phyloP scores from a whole-genome alignment of 106 monocot genomes.

The Chionographis japonica region DNA sequence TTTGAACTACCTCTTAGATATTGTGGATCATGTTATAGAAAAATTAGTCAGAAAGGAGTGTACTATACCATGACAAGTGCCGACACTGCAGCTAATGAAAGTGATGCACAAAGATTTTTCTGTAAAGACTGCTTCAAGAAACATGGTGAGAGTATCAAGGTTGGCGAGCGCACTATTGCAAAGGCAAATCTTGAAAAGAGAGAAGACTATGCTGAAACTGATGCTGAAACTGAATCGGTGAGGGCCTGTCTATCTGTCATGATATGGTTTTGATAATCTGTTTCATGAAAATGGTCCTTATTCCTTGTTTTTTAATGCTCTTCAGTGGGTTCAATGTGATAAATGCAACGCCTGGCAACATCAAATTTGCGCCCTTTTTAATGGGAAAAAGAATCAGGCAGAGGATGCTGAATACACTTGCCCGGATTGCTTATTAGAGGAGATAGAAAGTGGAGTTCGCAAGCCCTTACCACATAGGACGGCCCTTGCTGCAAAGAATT shows the following conservation, averaged over 20 bases:
- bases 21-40: constrained; percentile 45
- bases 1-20: constrained; percentile 52
- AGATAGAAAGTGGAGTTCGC: constrained; percentile 33
- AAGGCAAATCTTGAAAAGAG: constrained; percentile 44
- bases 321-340: constrained; percentile 81
- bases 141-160: constrained; percentile 34
- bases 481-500: constrained; percentile 41
- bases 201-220: constrained; percentile 38
- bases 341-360: constrained; percentile 80
- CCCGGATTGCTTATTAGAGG: constrained; percentile 51
- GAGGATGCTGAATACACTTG: constrained; percentile 49
- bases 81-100: constrained; percentile 6
- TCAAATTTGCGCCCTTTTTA: constrained; percentile 80
- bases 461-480: constrained; percentile 18
- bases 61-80: constrained; percentile 32
- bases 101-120: constrained; percentile 21
- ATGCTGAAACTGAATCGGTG: constrained; percentile 49
- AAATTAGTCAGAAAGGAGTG: constrained; percentile 37
- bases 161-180: constrained; percentile 17
- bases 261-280: neutral
- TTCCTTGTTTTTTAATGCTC: neutral
- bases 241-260: neutral
- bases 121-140: constrained; percentile 53
- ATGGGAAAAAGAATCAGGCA: constrained; percentile 39
- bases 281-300: neutral